These are phyloP conservation scores for Punica granatum DNA, from an alignment of 345 rosid species.

Conservation along the genomic window DNA sequence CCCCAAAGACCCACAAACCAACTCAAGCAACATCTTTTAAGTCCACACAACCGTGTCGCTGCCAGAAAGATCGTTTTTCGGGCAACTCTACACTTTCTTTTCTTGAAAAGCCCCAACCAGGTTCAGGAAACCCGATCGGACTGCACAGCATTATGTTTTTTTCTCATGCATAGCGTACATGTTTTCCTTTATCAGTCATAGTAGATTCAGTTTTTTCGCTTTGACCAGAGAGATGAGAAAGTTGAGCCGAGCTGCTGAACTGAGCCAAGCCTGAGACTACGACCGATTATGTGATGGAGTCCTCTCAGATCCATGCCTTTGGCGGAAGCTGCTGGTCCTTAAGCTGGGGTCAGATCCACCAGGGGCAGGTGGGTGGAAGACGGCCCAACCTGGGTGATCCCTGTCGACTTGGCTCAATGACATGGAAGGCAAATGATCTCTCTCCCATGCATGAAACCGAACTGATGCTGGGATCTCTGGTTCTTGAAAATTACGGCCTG, in stretches of 20 bases:
- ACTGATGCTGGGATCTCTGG: conserved; percentile 27
- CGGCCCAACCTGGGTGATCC: conserved; percentile 46
- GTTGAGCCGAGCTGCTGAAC: background rate
- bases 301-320: conserved; percentile 71
- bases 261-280: conserved; percentile 12
- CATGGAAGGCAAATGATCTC: conserved; percentile 54
- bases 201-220: conserved; percentile 23
- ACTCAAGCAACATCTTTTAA: conserved; percentile 3
- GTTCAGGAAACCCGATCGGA: background rate
- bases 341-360: conserved; percentile 34
- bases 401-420: conserved; percentile 54
- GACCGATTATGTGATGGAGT: conserved; percentile 48
- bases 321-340: conserved; percentile 53
- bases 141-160: background rate
- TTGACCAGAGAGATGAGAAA: background rate
- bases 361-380: conserved; percentile 42
- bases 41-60: conserved; percentile 21
- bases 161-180: conserved; percentile 1
- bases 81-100: conserved; percentile 33
- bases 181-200: conserved; percentile 22
- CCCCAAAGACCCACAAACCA: background rate
- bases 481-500: conserved; percentile 48
- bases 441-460: conserved; percentile 63
- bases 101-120: background rate
- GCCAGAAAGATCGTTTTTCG: conserved; percentile 23